A percentile compares a stretch with the other conserved stretches of the same genome.
phyloP scores from a whole-genome alignment of 2,329 filamentous ascomycete species.

The Neopestalotiopsis sp. region DNA sequence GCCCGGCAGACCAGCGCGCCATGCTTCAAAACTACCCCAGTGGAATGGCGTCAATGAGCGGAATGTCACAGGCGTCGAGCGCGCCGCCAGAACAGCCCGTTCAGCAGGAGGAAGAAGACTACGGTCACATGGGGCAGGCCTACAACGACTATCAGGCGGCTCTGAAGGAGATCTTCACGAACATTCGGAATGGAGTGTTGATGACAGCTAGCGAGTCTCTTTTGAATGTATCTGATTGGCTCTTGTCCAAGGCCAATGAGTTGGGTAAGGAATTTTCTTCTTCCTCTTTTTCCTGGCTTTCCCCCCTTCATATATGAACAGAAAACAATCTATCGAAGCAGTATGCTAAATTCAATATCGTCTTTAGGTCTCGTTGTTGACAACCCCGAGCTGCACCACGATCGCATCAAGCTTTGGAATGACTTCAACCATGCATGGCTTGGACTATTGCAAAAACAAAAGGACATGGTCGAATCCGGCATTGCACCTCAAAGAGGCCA shows the following conservation, averaged over 20 bases:
- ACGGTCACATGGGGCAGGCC: constrained; percentile 61
- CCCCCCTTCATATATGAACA: not conserved
- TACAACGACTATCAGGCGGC: constrained; percentile 70
- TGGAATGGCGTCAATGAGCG: constrained; percentile 52
- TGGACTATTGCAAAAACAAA: constrained; percentile 81
- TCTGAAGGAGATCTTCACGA: constrained; percentile 72
- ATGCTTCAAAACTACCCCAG: constrained; percentile 60
- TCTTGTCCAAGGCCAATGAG: constrained; percentile 60
- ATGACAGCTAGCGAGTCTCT: constrained; percentile 58
- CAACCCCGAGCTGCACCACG: constrained; percentile 74
- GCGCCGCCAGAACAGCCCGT: constrained; percentile 53
- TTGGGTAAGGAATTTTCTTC: constrained; percentile 51
- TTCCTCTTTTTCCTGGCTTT: no score
- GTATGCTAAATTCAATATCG: constrained; percentile 10
- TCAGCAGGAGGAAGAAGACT: constrained; percentile 61
- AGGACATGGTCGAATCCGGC: constrained; percentile 71
- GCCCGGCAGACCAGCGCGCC: constrained; percentile 58
- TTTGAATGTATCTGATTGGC: constrained; percentile 59
- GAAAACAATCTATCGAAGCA: constrained; percentile 24
- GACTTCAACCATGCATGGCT: constrained; percentile 96
- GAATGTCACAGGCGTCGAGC: constrained; percentile 46
- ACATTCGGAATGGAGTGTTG: constrained; percentile 62
- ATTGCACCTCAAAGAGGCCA: constrained; percentile 63
- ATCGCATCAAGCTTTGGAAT: constrained; percentile 86
- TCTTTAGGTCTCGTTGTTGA: constrained; percentile 80